Conservation (phyloP, 1,284 basidiomycete genomes). For the Omphalotus olearius region DNA sequence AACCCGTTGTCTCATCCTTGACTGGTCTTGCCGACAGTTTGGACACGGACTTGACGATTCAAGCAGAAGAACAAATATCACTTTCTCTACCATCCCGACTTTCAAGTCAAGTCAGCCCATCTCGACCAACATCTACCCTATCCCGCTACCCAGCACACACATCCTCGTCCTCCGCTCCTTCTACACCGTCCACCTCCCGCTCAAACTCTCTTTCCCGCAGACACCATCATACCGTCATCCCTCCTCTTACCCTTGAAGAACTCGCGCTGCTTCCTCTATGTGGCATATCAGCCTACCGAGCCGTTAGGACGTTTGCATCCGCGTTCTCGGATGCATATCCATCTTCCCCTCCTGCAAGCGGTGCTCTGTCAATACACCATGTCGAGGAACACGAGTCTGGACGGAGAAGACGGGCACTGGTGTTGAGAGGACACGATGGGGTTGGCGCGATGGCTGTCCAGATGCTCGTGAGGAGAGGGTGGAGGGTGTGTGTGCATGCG, state of each 20-base stretch:
- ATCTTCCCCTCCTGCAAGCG: conserved; percentile 14
- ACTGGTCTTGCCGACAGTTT: conserved; percentile 4
- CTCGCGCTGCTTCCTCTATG: conserved; percentile 74
- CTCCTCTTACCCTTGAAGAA: conserved; percentile 61
- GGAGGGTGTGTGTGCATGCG: conserved; percentile 68
- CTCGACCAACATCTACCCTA: neutral
- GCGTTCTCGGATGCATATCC: conserved; percentile 24
- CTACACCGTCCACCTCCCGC: conserved; percentile 1
- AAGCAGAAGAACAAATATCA: conserved; percentile 8
- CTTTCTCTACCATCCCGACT: neutral
- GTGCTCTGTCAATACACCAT: neutral
- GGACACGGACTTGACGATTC: conserved; percentile 9
- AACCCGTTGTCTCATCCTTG: conserved; percentile 34
- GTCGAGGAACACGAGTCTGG: neutral
- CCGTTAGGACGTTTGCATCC: conserved; percentile 56
- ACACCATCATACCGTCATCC: conserved; percentile 11
- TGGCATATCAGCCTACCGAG: conserved; percentile 75
- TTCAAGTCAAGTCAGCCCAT: neutral
- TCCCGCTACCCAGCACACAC: neutral
- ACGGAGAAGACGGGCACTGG: conserved; percentile 45
- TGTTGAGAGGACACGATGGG: conserved; percentile 75
- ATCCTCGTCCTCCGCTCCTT: neutral
- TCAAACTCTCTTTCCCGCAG: conserved; percentile 8
- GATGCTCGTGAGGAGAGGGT: conserved; percentile 60
- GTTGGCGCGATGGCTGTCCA: conserved; percentile 73